These are phyloP conservation scores for Paramecium octaurelia DNA, from an alignment of 73 alveolate species.

Conservation along the genomic window DNA sequence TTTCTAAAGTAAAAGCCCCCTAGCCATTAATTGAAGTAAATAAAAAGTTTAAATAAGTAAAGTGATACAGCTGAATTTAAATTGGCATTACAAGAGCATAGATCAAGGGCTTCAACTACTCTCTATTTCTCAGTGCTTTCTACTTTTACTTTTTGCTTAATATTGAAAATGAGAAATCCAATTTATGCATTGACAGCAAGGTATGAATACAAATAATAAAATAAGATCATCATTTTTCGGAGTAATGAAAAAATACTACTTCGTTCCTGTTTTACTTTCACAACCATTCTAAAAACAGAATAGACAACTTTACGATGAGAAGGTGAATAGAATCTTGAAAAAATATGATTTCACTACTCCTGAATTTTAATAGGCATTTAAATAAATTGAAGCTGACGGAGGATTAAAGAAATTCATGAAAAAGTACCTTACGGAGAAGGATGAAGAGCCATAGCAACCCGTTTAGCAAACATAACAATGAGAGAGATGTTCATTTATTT, in stretches of 20 bases:
- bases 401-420: neutral
- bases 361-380: neutral
- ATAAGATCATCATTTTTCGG: neutral
- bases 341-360: neutral
- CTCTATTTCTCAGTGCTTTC: neutral
- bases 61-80: neutral
- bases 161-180: neutral
- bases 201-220: neutral
- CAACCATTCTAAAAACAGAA: neutral
- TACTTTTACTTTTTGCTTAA: neutral
- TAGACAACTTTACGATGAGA: neutral
- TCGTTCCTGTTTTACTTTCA: neutral
- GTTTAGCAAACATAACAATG: neutral
- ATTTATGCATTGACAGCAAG: neutral
- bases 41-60: neutral
- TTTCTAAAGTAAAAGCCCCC: neutral
- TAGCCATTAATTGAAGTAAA: neutral
- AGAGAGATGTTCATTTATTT: neutral
- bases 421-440: neutral
- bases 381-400: neutral
- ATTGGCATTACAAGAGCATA: neutral
- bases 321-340: neutral
- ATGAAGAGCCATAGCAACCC: neutral
- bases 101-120: neutral
- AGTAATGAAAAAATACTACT: neutral